These are phyloP conservation scores for Jimgerdemannia flammicorona DNA, from an alignment of 192 early-diverging fungal species.

Conservation along the genomic window DNA sequence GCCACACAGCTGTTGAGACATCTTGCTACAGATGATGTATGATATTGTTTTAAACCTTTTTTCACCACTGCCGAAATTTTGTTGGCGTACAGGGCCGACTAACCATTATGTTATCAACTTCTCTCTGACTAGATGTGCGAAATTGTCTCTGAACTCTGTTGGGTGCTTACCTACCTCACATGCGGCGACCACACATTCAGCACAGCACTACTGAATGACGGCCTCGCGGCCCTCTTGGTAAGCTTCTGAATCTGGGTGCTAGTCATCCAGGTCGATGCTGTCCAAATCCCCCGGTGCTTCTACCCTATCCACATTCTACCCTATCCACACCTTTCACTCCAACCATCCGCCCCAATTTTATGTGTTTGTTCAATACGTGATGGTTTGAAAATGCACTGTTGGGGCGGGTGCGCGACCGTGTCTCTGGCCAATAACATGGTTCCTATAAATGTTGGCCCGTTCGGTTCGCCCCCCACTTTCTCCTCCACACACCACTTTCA, in stretches of 20 bases:
- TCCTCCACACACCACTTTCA: too few species aligned
- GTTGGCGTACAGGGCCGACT: not conserved
- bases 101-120: not conserved
- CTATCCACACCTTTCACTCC: not conserved
- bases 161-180: slow-evolving; percentile 65
- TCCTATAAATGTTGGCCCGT: not conserved
- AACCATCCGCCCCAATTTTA: not conserved
- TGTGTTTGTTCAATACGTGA: not conserved
- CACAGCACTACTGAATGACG: slow-evolving; percentile 33
- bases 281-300: not conserved
- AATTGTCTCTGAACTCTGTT: slow-evolving; percentile 59
- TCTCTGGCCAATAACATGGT: not conserved
- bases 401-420: not conserved
- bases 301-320: not conserved
- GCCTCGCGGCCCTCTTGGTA: slow-evolving; percentile 28
- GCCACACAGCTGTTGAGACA: slow-evolving; percentile 44
- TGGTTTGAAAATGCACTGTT: not conserved
- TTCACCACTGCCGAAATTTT: too few species aligned
- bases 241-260: not conserved
- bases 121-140: slow-evolving; percentile 31
- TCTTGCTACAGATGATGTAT: slow-evolving; percentile 40
- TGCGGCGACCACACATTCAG: slow-evolving; percentile 47
- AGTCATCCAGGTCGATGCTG: not conserved
- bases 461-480: not conserved
- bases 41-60: not conserved